phyloP scores from a whole-genome alignment of 179 eudicot genomes.

The Silene noctiflora region DNA sequence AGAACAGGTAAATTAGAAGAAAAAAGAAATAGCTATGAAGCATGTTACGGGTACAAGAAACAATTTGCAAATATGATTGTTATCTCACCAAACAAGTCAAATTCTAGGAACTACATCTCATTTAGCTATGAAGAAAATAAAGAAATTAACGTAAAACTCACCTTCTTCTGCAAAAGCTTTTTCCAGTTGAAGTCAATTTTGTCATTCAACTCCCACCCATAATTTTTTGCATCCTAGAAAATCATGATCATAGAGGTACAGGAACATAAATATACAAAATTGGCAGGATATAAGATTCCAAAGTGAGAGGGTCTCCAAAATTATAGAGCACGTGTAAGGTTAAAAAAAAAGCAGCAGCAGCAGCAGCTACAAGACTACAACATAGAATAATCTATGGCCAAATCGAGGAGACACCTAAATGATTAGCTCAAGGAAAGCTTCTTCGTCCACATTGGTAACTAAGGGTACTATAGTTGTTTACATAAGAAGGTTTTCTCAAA shows the following conservation, averaged over 20 bases:
- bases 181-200: constrained; percentile 86
- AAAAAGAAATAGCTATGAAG: not conserved
- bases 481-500: not conserved
- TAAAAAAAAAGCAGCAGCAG: not conserved
- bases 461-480: not conserved
- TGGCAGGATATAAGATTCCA: not conserved
- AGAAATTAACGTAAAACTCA: constrained; percentile 27
- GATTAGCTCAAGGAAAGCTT: constrained; percentile 7
- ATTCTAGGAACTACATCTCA: not conserved
- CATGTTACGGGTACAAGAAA: not conserved
- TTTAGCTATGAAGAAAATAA: constrained; percentile 14
- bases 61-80: not conserved
- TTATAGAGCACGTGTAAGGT: not conserved
- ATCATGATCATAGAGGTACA: constrained; percentile 21
- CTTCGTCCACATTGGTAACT: not conserved
- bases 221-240: constrained; percentile 77
- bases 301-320: not conserved
- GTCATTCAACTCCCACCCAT: constrained; percentile 91
- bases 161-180: constrained; percentile 93
- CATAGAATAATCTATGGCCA: not conserved
- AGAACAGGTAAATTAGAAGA: not conserved
- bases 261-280: not conserved
- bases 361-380: not conserved
- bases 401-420: not conserved
- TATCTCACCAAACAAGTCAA: not conserved